phyloP scores from a whole-genome alignment of 2,329 filamentous ascomycete species.

The Fusarium devonianum region DNA sequence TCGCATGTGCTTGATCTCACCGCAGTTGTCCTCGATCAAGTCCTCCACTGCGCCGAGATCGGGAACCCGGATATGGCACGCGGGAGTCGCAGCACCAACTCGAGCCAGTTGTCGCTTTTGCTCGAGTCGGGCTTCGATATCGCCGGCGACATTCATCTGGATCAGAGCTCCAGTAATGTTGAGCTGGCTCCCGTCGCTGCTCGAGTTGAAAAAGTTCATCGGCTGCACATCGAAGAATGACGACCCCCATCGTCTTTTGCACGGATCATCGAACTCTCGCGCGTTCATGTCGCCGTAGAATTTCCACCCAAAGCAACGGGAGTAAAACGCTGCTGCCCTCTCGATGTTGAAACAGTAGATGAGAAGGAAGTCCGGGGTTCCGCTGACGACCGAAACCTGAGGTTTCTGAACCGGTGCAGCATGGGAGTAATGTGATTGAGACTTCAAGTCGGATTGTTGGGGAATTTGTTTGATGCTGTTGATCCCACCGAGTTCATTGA shows the following conservation, averaged over 20 bases:
- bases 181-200: constrained; percentile 8
- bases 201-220: constrained; percentile 39
- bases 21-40: constrained; percentile 31
- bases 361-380: constrained; percentile 36
- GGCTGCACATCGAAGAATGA: constrained; percentile 34
- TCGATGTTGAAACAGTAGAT: constrained; percentile 35
- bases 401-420: constrained; percentile 4
- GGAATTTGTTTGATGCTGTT: too few relatives aligned
- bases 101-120: constrained; percentile 24
- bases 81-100: constrained; percentile 21
- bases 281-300: constrained; percentile 37
- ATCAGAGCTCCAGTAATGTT: constrained; percentile 33
- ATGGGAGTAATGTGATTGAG: too few relatives aligned
- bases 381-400: constrained; percentile 12
- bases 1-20: constrained; percentile 34
- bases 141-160: constrained; percentile 18
- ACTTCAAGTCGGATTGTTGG: background rate
- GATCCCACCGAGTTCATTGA: too few relatives aligned
- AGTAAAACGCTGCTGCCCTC: constrained; percentile 36
- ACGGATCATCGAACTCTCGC: constrained; percentile 12
- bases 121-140: constrained; percentile 23
- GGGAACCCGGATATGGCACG: constrained; percentile 37
- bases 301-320: constrained; percentile 36
- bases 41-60: constrained; percentile 35
- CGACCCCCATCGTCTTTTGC: constrained; percentile 34